Evolutionary conservation across 1,284 basidiomycete genomes (phyloP), one percentile per base, ranked within the genome.

Genomic region (Singerocomus rubriflavus): DNA sequence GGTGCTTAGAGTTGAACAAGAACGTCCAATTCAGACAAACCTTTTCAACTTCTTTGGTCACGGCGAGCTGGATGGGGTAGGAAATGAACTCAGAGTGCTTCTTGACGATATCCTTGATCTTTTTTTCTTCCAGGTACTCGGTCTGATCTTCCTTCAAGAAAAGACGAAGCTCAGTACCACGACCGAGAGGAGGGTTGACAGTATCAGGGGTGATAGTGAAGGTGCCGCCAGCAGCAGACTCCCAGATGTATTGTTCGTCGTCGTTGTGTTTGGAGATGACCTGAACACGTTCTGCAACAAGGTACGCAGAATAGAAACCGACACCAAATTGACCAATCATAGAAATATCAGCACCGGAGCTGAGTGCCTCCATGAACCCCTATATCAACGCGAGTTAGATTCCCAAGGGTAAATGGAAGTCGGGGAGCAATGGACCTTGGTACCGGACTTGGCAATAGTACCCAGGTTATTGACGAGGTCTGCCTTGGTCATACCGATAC

Each of bases 41-140:
- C 87, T 93, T 95, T 81, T 99, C 97, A 54, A 97, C 92, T 80
- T 99, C 96, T 85, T 99, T 99, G 71, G 93, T 94, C 59, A 98
- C 94, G 49, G 93, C 93, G 61, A 99, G 85, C 74, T 99, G 95
- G 69, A 99, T 99, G 60, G 96, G 97, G 81, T 99, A 99, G 44
- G 96, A 98, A 78, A 99, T 99, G 81, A 99, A 99, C 78, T 99
- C 96, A 68, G 97, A 99, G 84, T 99, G 97, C 84, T 99, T 99
- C 86, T 99, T 99, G 73, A 99, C 96, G 61, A 97, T 93, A 65
- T 99, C 97, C 80, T 96, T 96, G 84, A 99, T 94, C 73, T 86
- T 87, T 84, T 98, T 98, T 84, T 99, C 97, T 79, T 99, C 96
- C 52, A 98, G 84, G 79, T 98, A 99, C 75, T 99, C 97, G 60